Conservation (phyloP, 2,329 filamentous ascomycete genomes). For the Nemania bipapillata region DNA sequence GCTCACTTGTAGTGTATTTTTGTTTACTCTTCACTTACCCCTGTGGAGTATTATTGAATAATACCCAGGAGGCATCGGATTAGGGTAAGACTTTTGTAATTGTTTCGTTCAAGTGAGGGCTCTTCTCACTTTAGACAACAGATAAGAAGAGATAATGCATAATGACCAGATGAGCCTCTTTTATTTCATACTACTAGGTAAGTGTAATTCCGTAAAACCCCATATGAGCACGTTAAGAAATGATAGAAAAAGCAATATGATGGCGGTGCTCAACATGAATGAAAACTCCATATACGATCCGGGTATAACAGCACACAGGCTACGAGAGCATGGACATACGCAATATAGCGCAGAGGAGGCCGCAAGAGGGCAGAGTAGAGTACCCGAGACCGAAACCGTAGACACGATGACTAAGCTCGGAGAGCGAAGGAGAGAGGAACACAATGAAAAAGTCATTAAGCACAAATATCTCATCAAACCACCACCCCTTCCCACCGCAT, state of each 20-base stretch:
- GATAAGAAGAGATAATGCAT: not conserved
- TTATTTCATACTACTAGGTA: not conserved
- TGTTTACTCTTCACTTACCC: not conserved
- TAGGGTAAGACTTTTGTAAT: too few species aligned
- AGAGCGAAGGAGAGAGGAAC: not conserved
- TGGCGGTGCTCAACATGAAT: slow-evolving; percentile 8
- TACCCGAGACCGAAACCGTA: slow-evolving; percentile 3
- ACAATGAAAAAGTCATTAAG: slow-evolving; percentile 11
- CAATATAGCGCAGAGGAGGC: too few species aligned
- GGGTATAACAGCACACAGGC: slow-evolving; percentile 30
- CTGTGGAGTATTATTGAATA: not conserved
- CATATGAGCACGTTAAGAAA: not conserved
- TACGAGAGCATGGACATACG: slow-evolving; percentile 18
- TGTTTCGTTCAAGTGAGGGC: not conserved
- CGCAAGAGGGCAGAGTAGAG: too few species aligned
- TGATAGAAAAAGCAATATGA: not conserved
- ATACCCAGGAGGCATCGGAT: not conserved
- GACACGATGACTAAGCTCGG: not conserved
- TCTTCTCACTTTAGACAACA: not conserved
- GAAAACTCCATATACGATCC: slow-evolving; percentile 14
- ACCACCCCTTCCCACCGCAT: not conserved
- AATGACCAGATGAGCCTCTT: not conserved
- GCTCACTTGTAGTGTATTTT: not conserved
- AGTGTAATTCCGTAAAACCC: not conserved
- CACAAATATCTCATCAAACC: slow-evolving; percentile 36